Evolutionary conservation across 108 stramenopile genomes (phyloP).

Genomic region (Cylindrotheca closterium): DNA sequence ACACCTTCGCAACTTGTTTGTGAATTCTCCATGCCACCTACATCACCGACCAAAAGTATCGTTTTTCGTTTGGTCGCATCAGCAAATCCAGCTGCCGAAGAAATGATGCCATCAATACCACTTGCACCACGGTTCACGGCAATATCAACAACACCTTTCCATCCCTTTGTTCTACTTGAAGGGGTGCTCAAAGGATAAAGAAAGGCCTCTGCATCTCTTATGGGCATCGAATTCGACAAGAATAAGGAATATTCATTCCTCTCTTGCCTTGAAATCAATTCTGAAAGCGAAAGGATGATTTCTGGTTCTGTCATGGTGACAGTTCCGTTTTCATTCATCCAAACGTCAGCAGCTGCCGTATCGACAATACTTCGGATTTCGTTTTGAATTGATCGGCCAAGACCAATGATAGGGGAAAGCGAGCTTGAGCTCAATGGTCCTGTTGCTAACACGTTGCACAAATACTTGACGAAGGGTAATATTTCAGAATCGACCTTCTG

Average conservation of each 20-base stretch:
- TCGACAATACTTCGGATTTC: constrained; percentile 66
- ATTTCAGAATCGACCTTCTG: constrained; percentile 60
- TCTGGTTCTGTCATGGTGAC: constrained; percentile 74
- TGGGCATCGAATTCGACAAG: constrained; percentile 93
- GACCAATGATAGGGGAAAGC: constrained; percentile 54
- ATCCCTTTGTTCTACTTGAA: too few species aligned
- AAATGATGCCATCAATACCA: constrained; percentile 92
- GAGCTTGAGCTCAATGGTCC: constrained; percentile 37
- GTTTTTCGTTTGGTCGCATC: constrained; percentile 57
- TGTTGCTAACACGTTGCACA: background rate
- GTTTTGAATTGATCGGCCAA: constrained; percentile 48
- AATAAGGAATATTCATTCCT: constrained; percentile 24
- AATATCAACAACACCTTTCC: constrained; percentile 26
- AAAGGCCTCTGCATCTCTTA: constrained; percentile 89
- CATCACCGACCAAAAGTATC: constrained; percentile 85
- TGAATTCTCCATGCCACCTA: background rate
- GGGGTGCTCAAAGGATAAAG: constrained; percentile 51
- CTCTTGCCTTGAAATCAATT: constrained; percentile 26
- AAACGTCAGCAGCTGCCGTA: constrained; percentile 29
- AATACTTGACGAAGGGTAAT: constrained; percentile 24
- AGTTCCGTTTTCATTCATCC: background rate
- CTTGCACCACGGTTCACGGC: constrained; percentile 89
- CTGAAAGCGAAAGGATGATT: constrained; percentile 63
- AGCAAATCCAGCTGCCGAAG: constrained; percentile 86
- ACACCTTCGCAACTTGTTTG: too few species aligned